These are phyloP conservation scores for Penicillium italicum DNA, from an alignment of 2,329 filamentous ascomycete species.

Conservation along the genomic window DNA sequence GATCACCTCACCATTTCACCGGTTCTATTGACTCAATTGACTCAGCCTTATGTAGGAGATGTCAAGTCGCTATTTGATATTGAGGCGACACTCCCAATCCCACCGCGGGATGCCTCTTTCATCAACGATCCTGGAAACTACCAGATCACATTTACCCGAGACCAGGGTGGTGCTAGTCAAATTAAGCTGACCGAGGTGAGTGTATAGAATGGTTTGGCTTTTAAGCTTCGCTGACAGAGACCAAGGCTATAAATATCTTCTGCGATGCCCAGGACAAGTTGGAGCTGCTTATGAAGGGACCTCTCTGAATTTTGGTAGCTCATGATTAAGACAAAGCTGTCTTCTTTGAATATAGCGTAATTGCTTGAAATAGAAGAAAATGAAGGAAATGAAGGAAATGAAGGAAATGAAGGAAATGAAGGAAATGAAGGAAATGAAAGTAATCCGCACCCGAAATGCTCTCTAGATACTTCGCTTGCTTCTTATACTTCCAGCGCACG, in stretches of 20 bases:
- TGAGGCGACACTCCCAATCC: slow-evolving; percentile 10
- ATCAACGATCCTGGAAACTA: slow-evolving; percentile 47
- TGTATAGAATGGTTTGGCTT: neutral
- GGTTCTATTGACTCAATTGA: slow-evolving; percentile 49
- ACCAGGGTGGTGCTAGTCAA: slow-evolving; percentile 40
- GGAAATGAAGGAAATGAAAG: neutral
- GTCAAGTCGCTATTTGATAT: slow-evolving; percentile 31
- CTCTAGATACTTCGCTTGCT: too few relatives aligned
- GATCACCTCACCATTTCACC: slow-evolving; percentile 60
- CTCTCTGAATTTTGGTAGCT: neutral
- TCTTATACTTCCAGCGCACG: slow-evolving; percentile 11
- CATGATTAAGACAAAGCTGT: neutral
- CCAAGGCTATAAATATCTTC: slow-evolving; percentile 55
- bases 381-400: neutral
- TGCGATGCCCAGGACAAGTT: slow-evolving; percentile 54
- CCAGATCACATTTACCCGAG: slow-evolving; percentile 51
- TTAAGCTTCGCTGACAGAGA: neutral
- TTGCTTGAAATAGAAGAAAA: neutral
- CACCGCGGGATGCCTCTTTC: slow-evolving; percentile 23
- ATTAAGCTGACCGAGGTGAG: slow-evolving; percentile 48
- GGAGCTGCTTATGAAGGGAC: slow-evolving; percentile 35
- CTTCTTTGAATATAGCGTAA: neutral
- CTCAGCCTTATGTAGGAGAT: slow-evolving; percentile 37
- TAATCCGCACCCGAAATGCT: neutral
- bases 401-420: neutral